Evolutionary conservation across 495 filamentous ascomycete species (phyloP).

Genomic region (Hypoxylon rickii): DNA sequence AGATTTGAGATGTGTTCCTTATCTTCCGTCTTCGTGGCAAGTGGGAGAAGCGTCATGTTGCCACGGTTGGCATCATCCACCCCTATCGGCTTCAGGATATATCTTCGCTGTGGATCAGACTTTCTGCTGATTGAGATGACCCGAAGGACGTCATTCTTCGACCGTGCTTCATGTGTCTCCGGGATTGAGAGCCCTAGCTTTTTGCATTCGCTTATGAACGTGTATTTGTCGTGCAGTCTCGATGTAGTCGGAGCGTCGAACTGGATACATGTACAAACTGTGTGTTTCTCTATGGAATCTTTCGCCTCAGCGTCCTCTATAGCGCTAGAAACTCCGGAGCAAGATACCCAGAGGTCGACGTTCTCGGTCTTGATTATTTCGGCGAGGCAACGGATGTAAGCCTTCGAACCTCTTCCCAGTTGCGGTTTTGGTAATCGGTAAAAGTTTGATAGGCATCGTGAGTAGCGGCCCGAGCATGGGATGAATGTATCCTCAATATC

Average conservation of each 20-base stretch:
- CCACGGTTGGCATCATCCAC: constrained; percentile 51
- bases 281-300: constrained; percentile 61
- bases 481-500: constrained; percentile 60
- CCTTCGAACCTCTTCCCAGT: constrained; percentile 18
- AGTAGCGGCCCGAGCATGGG: constrained; percentile 48
- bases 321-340: constrained; percentile 62
- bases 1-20: constrained; percentile 58
- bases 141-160: constrained; percentile 54
- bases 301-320: constrained; percentile 68
- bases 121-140: constrained; percentile 52
- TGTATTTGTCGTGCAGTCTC: constrained; percentile 60
- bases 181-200: constrained; percentile 60
- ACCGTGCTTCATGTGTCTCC: constrained; percentile 62
- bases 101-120: constrained; percentile 46
- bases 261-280: constrained; percentile 64
- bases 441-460: constrained; percentile 53
- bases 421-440: constrained; percentile 54
- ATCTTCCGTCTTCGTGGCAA: constrained; percentile 56
- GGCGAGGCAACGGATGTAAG: constrained; percentile 53
- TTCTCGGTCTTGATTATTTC: constrained; percentile 63
- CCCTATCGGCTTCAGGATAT: constrained; percentile 64
- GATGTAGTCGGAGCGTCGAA: constrained; percentile 43
- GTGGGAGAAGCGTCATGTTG: constrained; percentile 61
- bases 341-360: constrained; percentile 75
- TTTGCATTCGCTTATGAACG: constrained; percentile 60